Conservation (phyloP, 192 early-diverging fungal genomes). For the Geranomyces variabilis region DNA sequence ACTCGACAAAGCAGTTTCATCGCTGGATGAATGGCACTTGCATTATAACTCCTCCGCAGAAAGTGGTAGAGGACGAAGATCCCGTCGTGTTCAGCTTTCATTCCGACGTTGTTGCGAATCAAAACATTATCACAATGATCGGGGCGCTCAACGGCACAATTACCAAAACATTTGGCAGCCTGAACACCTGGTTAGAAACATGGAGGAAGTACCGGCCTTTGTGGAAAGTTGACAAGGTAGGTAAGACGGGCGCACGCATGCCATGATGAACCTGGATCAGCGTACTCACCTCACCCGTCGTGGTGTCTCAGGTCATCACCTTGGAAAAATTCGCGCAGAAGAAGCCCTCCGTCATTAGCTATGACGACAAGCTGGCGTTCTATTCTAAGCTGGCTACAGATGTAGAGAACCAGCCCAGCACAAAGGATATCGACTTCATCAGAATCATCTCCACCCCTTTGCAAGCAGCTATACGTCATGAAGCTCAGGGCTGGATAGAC, state of each 20-base stretch:
- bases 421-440: conserved; percentile 63
- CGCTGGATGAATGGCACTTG: conserved; percentile 69
- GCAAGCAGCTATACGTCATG: conserved; percentile 55
- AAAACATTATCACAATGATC: conserved; percentile 48
- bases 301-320: conserved; percentile 48
- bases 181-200: conserved; percentile 57
- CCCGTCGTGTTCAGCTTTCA: conserved; percentile 61
- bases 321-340: conserved; percentile 70
- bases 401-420: conserved; percentile 51
- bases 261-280: conserved; percentile 9
- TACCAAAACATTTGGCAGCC: conserved; percentile 52
- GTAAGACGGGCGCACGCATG: background rate
- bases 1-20: conserved; percentile 64
- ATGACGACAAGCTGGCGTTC: conserved; percentile 64
- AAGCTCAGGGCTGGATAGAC: conserved; percentile 59
- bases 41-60: conserved; percentile 61
- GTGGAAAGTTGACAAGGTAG: conserved; percentile 69
- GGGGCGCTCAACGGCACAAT: conserved; percentile 51
- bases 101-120: conserved; percentile 55
- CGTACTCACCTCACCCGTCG: background rate
- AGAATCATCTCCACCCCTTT: conserved; percentile 54
- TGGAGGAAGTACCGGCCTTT: conserved; percentile 65
- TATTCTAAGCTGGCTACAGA: conserved; percentile 64
- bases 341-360: conserved; percentile 58
- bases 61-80: conserved; percentile 60